Evolutionary conservation across 1,284 basidiomycete species (phyloP), one percentile per base, ranked within the genome.

Genomic region (Heterobasidion occidentale): DNA sequence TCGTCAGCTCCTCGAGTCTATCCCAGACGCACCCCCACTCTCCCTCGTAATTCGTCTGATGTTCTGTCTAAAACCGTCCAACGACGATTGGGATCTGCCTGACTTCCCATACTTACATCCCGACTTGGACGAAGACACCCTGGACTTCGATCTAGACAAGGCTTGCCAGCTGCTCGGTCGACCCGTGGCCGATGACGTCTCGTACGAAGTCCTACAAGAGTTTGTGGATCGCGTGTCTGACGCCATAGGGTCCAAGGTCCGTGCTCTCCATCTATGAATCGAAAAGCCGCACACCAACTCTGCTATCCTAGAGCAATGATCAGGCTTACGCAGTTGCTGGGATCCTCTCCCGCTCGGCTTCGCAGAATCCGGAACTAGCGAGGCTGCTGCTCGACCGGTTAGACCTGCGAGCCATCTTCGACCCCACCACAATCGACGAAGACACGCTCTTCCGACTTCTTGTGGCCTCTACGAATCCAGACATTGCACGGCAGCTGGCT

Each of bases 61-160:
- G 76, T 85, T 89, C 60, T 89, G 87, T 64, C 69, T 90, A 54
- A 90, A 90, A 64, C 85, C 86, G 1, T 73, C 78, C 11, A 78
- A 81, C 60, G 84, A 88, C 19, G 86, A 90, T 60, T 90, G 88
- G 87, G 87, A 90, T 59, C 70, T 81, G 44, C 79, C 80, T 2
- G 79, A 82, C 14, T 90, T 89, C 64, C 88, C 88, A 0, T 79
- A 84, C 65, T 63, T 89, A 15, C 81, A 84, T 62, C 77, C 84
- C 12, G 75, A 82, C 61, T 62, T 84, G 9, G 71, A 74, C 33
- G 58, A 77, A 67, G 74, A 77, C 17, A 70, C 74, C 1, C 71
- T 75, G 5, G 75, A 79, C 42, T 72, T 80, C 56, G 77, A 80
- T 64, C 65, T 89, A 12, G 80, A 84, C 56, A 71, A 71, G 44